phyloP scores from a whole-genome alignment of 345 rosid species.

The Acer campestre region DNA sequence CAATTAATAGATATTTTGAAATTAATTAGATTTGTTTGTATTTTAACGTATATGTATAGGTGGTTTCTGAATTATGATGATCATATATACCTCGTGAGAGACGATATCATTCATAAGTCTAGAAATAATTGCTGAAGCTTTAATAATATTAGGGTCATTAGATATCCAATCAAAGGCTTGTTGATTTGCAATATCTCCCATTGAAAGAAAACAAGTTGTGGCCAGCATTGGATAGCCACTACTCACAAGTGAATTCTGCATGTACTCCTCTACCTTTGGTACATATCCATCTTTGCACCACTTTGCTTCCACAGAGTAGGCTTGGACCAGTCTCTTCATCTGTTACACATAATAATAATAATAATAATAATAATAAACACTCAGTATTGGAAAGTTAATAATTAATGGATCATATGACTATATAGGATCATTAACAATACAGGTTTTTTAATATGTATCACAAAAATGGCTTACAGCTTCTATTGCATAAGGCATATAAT shows the following conservation, averaged over 20 bases:
- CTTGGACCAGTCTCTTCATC: not conserved
- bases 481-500: not conserved
- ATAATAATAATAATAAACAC: too few relatives aligned
- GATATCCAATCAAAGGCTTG: slow-evolving; percentile 26
- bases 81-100: slow-evolving; percentile 3
- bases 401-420: too few relatives aligned
- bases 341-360: not conserved
- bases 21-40: too few relatives aligned
- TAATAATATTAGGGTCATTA: slow-evolving; percentile 9
- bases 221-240: slow-evolving; percentile 13
- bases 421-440: too few relatives aligned
- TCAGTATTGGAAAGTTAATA: too few relatives aligned
- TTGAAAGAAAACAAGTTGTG: slow-evolving; percentile 12
- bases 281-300: slow-evolving; percentile 22
- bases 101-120: slow-evolving; percentile 30
- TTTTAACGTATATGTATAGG: too few relatives aligned
- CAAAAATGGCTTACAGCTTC: not conserved
- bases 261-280: slow-evolving; percentile 38
- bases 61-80: too few relatives aligned
- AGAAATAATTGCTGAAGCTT: slow-evolving; percentile 9
- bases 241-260: slow-evolving; percentile 19
- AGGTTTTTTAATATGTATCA: too few relatives aligned
- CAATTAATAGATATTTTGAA: too few relatives aligned
- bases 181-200: slow-evolving; percentile 8
- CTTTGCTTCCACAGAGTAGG: slow-evolving; percentile 32